A percentile compares a stretch with the other conserved stretches of the same genome.
phyloP scores from a whole-genome alignment of 176 grass and related monocot genomes.

The Triticum monococcum region DNA sequence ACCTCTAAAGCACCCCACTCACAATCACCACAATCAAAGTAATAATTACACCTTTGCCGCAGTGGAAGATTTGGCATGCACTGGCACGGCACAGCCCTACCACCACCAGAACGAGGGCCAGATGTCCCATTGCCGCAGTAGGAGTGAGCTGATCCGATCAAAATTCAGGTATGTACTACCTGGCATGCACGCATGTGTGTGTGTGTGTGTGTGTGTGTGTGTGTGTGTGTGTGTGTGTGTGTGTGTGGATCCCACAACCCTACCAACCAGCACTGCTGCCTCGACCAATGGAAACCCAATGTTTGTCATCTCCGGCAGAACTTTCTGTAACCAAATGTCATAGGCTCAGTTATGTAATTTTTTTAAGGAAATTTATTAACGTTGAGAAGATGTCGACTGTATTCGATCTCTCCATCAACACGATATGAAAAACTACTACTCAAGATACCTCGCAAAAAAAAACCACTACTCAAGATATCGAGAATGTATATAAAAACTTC shows the following conservation, averaged over 20 bases:
- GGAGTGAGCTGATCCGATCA: neutral
- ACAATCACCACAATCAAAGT: neutral
- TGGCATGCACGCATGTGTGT: neutral
- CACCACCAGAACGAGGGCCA: neutral
- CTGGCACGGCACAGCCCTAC: neutral
- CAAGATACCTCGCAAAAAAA: too few relatives aligned
- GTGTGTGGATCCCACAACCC: neutral
- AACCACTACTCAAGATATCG: too few relatives aligned
- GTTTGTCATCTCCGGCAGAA: neutral
- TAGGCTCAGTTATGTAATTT: neutral
- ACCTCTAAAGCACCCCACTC: neutral
- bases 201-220: neutral
- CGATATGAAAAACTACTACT: too few relatives aligned
- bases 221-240: neutral
- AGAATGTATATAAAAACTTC: too few relatives aligned
- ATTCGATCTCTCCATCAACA: too few relatives aligned
- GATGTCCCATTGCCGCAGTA: conserved; percentile 3
- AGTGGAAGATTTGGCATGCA: conserved; percentile 14
- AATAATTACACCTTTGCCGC: neutral
- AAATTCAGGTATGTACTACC: neutral
- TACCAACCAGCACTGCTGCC: conserved; percentile 70
- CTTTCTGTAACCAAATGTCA: neutral
- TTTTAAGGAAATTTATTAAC: too few relatives aligned
- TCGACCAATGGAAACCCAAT: neutral
- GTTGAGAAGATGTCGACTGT: too few relatives aligned